Evolutionary conservation across 2,329 filamentous ascomycete species (phyloP), one percentile per base, ranked within the genome.

Genomic region (Ustilaginoidea virens): DNA sequence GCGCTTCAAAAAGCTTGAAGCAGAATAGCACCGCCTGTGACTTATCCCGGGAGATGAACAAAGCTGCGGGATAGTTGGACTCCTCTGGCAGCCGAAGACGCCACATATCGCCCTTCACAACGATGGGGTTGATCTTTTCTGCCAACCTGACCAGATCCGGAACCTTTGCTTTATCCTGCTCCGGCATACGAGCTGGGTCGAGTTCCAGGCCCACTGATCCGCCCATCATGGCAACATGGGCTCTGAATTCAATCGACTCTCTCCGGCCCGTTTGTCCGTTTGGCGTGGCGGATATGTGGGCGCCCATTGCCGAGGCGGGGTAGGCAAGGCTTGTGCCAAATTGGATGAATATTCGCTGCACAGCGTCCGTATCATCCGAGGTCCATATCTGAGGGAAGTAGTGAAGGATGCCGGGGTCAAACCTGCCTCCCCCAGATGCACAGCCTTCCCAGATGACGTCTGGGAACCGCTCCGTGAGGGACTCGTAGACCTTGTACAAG

Each of bases 371-470:
- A 44, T 77, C 64, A 39, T 77, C 73, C 0, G 66, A 73, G 0
- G 72, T 71, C 73, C 73, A 77, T 36, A 67, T 58, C 42, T 77
- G 73, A 0, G 71, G 67, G 53, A 73, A 76, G 48, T 71, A 77
- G 35, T 74, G 64, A 2, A 76, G 54, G 1, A 77, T 49, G 1
- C 71, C 73, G 0, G 72, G 52, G 33, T 78, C 73, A 34, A 78
- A 75, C 16, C 73, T 64, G 0, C 68, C 72, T 6, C 73, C 73
- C 6, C 73, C 73, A 0, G 68, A 70, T 1, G 69, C 73, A 32
- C 72, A 78, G 9, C 73, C 73, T 46, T 78, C 72, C 64, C 67
- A 78, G 1, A 77, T 57, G 0, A 78, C 59, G 23, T 75, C 46
- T 0, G 72, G 71, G 42, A 75, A 75, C 1, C 58, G 55, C 1